phyloP scores from a whole-genome alignment of 768 basidiomycete genomes.

The Epithele typhae region DNA sequence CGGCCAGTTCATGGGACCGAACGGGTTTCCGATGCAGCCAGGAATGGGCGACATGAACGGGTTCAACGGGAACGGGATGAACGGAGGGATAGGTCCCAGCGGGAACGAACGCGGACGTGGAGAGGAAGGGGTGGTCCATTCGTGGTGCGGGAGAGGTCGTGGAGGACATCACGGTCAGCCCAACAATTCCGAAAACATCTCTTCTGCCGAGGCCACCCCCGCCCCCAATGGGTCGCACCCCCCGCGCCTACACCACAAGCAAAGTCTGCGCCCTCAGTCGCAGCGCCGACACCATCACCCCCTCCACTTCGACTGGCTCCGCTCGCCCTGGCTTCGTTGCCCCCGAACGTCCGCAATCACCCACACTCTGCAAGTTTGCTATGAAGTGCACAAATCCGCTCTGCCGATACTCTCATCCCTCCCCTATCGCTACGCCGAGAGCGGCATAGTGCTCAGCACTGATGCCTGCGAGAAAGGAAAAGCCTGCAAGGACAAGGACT shows the following conservation, averaged over 20 bases:
- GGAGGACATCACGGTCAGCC: constrained; percentile 20
- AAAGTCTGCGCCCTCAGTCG: constrained; percentile 10
- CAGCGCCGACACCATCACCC: constrained; percentile 11
- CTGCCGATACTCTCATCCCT: constrained; percentile 92
- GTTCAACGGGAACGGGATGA: constrained; percentile 18
- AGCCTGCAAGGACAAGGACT: constrained; percentile 91
- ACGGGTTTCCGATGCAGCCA: constrained; percentile 56
- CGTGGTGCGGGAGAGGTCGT: constrained; percentile 18
- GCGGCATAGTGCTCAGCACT: constrained; percentile 90
- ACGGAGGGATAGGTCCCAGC: constrained; percentile 44
- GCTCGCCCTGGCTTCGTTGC: constrained; percentile 47
- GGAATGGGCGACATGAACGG: constrained; percentile 41
- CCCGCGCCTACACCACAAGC: constrained; percentile 14
- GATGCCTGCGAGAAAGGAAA: constrained; percentile 89
- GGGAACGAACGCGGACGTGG: constrained; percentile 23
- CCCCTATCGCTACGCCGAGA: constrained; percentile 96
- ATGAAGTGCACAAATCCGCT: constrained; percentile 87
- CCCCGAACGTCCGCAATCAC: constrained; percentile 81
- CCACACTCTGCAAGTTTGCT: constrained; percentile 90
- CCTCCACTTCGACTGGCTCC: constrained; percentile 10
- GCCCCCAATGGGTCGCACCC: constrained; percentile 7
- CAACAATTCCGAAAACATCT: constrained; percentile 11
- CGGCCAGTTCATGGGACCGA: constrained; percentile 54
- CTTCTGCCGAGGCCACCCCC: constrained; percentile 11
- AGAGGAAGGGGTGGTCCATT: constrained; percentile 24